Conservation (phyloP, 2,329 filamentous ascomycete genomes). For the Akanthomyces lecanii region DNA sequence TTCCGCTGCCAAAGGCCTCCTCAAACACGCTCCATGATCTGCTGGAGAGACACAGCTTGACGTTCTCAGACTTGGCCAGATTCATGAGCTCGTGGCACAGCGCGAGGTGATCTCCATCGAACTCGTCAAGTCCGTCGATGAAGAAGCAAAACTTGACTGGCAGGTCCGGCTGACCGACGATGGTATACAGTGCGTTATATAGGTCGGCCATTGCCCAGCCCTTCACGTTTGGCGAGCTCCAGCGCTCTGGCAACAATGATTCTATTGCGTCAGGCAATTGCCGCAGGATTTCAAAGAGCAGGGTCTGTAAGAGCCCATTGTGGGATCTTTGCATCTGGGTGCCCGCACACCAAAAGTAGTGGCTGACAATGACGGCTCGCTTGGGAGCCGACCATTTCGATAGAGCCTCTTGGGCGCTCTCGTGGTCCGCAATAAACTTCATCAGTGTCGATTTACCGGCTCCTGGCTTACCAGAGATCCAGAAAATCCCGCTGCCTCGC, state of each 20-base stretch:
- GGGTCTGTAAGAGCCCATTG: slow-evolving; percentile 33
- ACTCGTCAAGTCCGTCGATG: slow-evolving; percentile 24
- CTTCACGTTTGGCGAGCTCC: not conserved
- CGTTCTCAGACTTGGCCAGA: not conserved
- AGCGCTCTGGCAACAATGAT: not conserved
- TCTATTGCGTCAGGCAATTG: slow-evolving; percentile 7
- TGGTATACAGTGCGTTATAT: not conserved
- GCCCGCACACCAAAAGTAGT: slow-evolving; percentile 41
- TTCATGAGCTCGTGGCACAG: slow-evolving; percentile 16
- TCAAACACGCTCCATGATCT: slow-evolving; percentile 20
- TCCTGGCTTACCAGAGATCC: slow-evolving; percentile 42
- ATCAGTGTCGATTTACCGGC: slow-evolving; percentile 46
- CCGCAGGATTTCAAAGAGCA: slow-evolving; percentile 18
- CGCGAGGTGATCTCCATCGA: slow-evolving; percentile 12
- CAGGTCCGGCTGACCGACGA: not conserved
- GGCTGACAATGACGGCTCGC: slow-evolving; percentile 29
- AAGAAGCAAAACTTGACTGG: slow-evolving; percentile 18
- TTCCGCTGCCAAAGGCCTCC: slow-evolving; percentile 1
- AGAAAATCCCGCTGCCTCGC: slow-evolving; percentile 25
- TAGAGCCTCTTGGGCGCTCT: slow-evolving; percentile 26
- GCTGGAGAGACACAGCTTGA: slow-evolving; percentile 25
- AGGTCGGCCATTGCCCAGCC: slow-evolving; percentile 5
- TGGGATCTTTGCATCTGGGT: slow-evolving; percentile 36
- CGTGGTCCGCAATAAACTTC: slow-evolving; percentile 35
- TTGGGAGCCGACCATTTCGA: slow-evolving; percentile 30